These are phyloP conservation scores for Pseudomassariella vexata DNA, from an alignment of 2,329 filamentous ascomycete genomes.

Conservation along the genomic window DNA sequence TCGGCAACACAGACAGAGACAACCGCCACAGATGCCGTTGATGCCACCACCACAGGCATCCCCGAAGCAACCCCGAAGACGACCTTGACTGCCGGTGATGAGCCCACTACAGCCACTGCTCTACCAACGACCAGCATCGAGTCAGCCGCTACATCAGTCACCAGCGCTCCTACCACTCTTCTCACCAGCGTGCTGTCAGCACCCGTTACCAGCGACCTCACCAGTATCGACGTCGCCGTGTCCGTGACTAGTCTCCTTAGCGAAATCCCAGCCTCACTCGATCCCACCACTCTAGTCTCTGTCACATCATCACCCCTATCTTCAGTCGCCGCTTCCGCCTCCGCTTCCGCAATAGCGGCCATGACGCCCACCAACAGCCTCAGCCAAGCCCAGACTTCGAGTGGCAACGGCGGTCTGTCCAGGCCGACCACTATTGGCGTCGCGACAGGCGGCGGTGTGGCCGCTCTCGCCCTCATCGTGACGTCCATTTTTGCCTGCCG, in stretches of 20 bases:
- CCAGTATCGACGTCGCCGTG: too few species aligned
- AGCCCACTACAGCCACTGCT: background rate
- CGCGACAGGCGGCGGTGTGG: constrained; percentile 17
- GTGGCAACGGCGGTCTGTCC: constrained; percentile 14
- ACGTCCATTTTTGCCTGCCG: constrained; percentile 18
- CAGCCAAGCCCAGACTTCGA: constrained; percentile 12
- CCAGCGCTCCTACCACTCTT: background rate
- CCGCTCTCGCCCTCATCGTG: constrained; percentile 17
- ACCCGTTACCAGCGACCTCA: background rate
- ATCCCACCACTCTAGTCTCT: too few species aligned
- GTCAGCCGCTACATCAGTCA: background rate
- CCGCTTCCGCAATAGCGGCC: background rate
- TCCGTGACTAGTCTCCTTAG: too few species aligned
- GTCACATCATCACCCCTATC: too few species aligned
- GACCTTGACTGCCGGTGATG: background rate
- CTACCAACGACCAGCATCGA: background rate
- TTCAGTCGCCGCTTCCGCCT: too few species aligned
- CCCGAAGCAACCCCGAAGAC: background rate
- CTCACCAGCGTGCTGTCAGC: constrained; percentile 1
- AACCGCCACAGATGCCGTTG: background rate
- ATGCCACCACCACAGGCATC: background rate
- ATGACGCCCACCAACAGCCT: constrained; percentile 9
- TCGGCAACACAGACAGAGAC: background rate
- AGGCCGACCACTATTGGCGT: constrained; percentile 21
- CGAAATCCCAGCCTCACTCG: background rate